Base-by-base conservation (phyloP, 768 basidiomycete species). In the Collybiopsis confluens region DNA sequence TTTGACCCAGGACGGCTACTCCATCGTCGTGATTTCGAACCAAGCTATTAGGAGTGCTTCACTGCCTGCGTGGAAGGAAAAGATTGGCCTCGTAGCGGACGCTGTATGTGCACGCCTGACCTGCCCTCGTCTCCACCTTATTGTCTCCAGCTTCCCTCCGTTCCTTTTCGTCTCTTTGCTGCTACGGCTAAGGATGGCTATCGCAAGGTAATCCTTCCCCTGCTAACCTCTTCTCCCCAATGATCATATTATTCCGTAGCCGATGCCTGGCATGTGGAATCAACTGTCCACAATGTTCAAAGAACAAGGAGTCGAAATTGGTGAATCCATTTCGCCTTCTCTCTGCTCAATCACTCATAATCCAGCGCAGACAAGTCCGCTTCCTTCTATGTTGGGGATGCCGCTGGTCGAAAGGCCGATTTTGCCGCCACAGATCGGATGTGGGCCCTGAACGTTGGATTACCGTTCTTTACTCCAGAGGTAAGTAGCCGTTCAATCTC, bases 351-450 rank as follows among this genome's bases (percentile, higher is more conserved):
- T 15, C 4, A 54, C 68, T 69, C 71, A 27, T n/a, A 35, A 7
- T 8, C 4, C 21, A n/a, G n/a, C n/a, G 1, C 61, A 86, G 86
- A 88, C 62, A 69, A 75, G 41, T 52, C 58, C 1, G 45, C 66
- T 1, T 77, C 81, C 0, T 81, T 81, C 58, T 86, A 79, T 58
- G 79, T 88, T 9, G 86, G 86, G 1, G 86, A 88, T 58, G 86
- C 86, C 1, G 86, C 87, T 4, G 86, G 87, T 7, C 74, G 86
- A 54, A 44, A 30, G 8, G 63, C 65, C 18, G 86, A 88, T 66
- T 82, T 82, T 58, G 74, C 79, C 8, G 77, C 77, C 49, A 80
- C 79, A 1, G 86, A 88, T 63, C 70, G 78, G 47, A 82, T 85
- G 59, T 84, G 80, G 68, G 85, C 86, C 2, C 59, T 79, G 1